phyloP scores from a whole-genome alignment of 805 yeast species.

The Kluyveromyces wickerhamii region DNA sequence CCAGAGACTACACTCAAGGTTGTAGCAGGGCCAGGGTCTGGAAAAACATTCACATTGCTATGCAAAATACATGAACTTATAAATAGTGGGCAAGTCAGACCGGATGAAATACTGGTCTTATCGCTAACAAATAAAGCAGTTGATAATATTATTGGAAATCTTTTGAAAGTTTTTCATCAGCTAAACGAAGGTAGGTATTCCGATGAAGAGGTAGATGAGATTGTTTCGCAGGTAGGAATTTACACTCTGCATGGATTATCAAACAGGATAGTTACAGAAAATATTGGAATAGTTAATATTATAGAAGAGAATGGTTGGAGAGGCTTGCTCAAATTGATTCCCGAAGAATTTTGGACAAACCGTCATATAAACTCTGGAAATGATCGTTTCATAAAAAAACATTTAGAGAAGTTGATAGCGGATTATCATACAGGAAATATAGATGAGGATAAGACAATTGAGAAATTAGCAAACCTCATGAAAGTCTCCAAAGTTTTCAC shows the following conservation, averaged over 20 bases:
- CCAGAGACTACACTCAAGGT: conserved; percentile 40
- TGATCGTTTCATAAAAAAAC: conserved; percentile 7
- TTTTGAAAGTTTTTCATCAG: conserved; percentile 28
- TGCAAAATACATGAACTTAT: conserved; percentile 45
- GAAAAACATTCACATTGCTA: conserved; percentile 56
- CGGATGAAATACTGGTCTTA: conserved; percentile 50
- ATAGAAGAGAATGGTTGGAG: conserved; percentile 52
- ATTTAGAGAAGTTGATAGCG: conserved; percentile 16
- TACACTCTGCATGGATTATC: conserved; percentile 62
- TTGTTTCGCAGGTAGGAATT: conserved; percentile 32
- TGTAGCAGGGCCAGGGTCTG: conserved; percentile 69
- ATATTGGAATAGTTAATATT: conserved; percentile 32
- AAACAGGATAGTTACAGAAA: conserved; percentile 37
- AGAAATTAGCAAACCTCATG: conserved; percentile 23
- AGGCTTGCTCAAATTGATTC: conserved; percentile 32
- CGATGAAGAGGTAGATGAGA: conserved; percentile 8
- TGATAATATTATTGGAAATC: conserved; percentile 34
- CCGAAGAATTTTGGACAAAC: conserved; percentile 15
- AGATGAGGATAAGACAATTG: conserved; percentile 12
- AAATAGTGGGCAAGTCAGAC: conserved; percentile 30
- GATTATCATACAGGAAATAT: conserved; percentile 11
- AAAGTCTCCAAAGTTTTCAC: conserved; percentile 29
- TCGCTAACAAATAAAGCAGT: conserved; percentile 69
- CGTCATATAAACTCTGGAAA: conserved; percentile 5
- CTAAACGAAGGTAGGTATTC: conserved; percentile 19